phyloP scores from a whole-genome alignment of 169 alveolate species.

The Neospora caninum region DNA sequence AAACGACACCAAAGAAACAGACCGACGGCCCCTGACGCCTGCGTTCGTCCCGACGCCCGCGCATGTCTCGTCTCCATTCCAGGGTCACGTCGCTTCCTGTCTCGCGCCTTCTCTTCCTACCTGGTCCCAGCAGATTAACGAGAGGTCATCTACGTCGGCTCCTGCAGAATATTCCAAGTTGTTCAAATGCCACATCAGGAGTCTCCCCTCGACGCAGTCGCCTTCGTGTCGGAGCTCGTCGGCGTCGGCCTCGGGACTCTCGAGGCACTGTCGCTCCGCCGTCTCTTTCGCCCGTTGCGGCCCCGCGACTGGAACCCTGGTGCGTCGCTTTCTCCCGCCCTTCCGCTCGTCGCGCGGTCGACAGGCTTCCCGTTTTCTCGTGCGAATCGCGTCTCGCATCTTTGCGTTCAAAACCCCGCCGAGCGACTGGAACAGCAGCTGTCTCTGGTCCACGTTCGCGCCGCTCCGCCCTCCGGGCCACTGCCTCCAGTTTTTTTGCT shows the following conservation, averaged over 20 bases:
- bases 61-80: no score
- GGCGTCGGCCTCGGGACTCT: neutral
- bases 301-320: neutral
- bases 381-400: conserved; percentile 16
- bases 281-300: neutral
- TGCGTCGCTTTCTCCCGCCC: neutral
- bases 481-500: neutral
- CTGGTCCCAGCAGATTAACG: conserved; percentile 55
- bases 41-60: no score
- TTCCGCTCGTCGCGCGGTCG: neutral
- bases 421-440: neutral
- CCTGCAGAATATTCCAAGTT: conserved; percentile 54
- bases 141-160: conserved; percentile 54
- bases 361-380: neutral
- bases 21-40: no score
- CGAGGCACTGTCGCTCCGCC: neutral
- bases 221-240: neutral
- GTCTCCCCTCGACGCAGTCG: conserved; percentile 17
- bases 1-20: no score
- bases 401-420: neutral
- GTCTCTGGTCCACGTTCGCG: neutral
- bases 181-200: conserved; percentile 38
- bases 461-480: neutral
- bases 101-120: neutral
- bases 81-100: no score